Evolutionary conservation across 805 yeast species (phyloP).

Genomic region (Candida sithepensis): DNA sequence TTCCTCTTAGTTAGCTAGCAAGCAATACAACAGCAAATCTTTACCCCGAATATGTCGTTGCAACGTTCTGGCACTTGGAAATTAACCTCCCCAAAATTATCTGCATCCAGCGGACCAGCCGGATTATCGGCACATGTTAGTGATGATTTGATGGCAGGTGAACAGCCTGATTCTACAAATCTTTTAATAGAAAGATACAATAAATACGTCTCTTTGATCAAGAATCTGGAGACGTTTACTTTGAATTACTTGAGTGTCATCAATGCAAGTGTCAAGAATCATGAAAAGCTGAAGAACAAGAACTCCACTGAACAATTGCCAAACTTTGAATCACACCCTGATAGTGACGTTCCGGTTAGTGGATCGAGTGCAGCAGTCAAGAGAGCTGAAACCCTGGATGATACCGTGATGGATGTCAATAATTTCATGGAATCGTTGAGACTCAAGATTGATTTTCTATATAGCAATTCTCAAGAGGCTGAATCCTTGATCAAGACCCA

Average conservation of each 20-base stretch:
- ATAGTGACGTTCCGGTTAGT: slow-evolving; percentile 20
- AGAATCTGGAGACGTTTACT: slow-evolving; percentile 22
- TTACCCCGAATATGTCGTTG: neutral
- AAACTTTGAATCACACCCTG: slow-evolving; percentile 28
- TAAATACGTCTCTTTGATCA: slow-evolving; percentile 25
- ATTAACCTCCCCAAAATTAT: neutral
- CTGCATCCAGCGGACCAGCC: neutral
- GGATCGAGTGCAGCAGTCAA: slow-evolving; percentile 19
- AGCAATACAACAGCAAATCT: neutral
- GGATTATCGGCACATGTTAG: neutral
- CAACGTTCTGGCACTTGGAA: slow-evolving; percentile 14
- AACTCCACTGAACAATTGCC: slow-evolving; percentile 21
- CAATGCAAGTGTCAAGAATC: slow-evolving; percentile 17
- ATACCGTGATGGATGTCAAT: slow-evolving; percentile 20
- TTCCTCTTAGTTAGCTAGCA: neutral
- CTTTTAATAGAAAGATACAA: slow-evolving; percentile 25
- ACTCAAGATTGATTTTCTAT: slow-evolving; percentile 27
- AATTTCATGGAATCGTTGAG: slow-evolving; percentile 26
- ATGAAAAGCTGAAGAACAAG: slow-evolving; percentile 24
- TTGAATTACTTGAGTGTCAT: slow-evolving; percentile 26
- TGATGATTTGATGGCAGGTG: slow-evolving; percentile 9
- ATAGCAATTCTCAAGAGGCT: slow-evolving; percentile 35
- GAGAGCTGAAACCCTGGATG: slow-evolving; percentile 3
- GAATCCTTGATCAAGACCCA: slow-evolving; percentile 35
- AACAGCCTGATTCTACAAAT: slow-evolving; percentile 26